Percentiles rank a stretch among this genome's conserved stretches.
phyloP scores from a whole-genome alignment of 2,329 filamentous ascomycete genomes.

The Colletotrichum sp. region DNA sequence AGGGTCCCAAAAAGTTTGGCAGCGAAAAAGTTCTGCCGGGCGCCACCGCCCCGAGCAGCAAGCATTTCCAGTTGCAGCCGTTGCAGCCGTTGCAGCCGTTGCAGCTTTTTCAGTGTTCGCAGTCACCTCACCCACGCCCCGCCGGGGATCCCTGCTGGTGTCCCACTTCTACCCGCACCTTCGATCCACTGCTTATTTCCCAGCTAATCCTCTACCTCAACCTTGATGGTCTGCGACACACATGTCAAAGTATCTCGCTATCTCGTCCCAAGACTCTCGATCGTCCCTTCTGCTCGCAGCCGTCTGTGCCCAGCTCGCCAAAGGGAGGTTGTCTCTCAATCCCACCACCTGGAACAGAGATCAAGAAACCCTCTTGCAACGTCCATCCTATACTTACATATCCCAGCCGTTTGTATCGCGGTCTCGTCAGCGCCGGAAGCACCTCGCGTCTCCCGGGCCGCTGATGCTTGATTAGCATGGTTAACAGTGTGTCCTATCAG shows the following conservation, averaged over 20 bases:
- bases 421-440: background rate
- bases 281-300: background rate
- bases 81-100: background rate
- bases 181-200: background rate
- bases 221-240: background rate
- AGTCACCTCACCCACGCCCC: constrained; percentile 18
- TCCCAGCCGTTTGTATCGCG: background rate
- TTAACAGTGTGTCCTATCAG: background rate
- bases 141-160: background rate
- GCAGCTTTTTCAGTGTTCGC: background rate
- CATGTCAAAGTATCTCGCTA: background rate
- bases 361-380: background rate
- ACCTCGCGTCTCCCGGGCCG: background rate
- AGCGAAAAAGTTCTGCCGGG: constrained; percentile 14
- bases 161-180: constrained; percentile 16
- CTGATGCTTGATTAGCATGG: background rate
- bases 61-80: background rate
- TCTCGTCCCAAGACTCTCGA: background rate
- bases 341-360: background rate
- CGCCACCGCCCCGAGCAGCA: constrained; percentile 2
- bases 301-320: background rate
- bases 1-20: constrained; percentile 15
- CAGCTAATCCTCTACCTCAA: background rate
- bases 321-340: background rate
- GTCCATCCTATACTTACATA: background rate